Evolutionary conservation across 192 early-diverging fungal species (phyloP).

Genomic region (Diversispora eburnea): DNA sequence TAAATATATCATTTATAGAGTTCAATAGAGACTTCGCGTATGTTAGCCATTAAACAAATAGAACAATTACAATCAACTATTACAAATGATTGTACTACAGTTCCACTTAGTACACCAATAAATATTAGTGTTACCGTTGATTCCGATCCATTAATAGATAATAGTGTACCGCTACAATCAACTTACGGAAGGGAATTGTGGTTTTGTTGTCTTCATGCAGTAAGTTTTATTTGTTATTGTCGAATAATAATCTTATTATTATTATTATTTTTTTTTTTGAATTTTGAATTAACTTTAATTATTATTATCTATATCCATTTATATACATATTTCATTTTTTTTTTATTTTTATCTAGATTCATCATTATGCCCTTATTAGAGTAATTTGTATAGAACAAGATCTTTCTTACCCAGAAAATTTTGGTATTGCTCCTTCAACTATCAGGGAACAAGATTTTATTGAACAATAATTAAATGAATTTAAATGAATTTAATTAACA

Average conservation of each 20-base stretch:
- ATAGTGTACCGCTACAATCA: constrained; percentile 33
- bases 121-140: constrained; percentile 44
- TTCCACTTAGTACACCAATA: not conserved
- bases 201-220: constrained; percentile 58
- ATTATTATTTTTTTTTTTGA: not conserved
- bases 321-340: not conserved
- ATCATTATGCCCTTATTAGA: constrained; percentile 59
- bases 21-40: constrained; percentile 1
- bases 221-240: constrained; percentile 29
- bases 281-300: not conserved
- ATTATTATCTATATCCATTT: not conserved
- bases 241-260: not conserved
- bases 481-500: no score
- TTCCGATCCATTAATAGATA: constrained; percentile 17
- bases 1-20: not conserved
- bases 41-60: constrained; percentile 9
- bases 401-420: constrained; percentile 38
- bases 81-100: not conserved
- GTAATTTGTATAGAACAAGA: constrained; percentile 52
- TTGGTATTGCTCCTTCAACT: constrained; percentile 56
- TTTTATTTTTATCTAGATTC: constrained; percentile 38
- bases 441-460: constrained; percentile 12
- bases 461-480: no score
- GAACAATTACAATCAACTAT: constrained; percentile 15
- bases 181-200: constrained; percentile 56